Percentiles rank a stretch among this genome's conserved stretches.
These are phyloP conservation scores for Ambrosia trifida DNA, from an alignment of 129 eudicot species.

Conservation along the genomic window DNA sequence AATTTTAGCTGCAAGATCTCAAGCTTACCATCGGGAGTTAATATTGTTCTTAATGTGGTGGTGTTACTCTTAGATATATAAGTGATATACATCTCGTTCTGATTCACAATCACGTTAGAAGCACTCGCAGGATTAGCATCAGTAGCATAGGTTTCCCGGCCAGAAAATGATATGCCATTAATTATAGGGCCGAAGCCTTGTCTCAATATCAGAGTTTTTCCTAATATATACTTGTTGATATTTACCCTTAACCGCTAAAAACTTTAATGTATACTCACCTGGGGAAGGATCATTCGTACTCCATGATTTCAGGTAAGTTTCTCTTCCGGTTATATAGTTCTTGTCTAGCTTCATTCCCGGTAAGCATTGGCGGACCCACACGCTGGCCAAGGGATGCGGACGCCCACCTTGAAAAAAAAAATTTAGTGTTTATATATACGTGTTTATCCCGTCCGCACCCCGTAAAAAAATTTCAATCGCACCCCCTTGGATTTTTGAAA, in stretches of 20 bases:
- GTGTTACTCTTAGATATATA: constrained; percentile 7
- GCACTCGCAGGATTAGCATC: neutral
- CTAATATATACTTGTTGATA: constrained; percentile 14
- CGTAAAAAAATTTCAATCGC: too few species aligned
- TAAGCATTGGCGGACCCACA: too few species aligned
- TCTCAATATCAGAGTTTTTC: constrained; percentile 14
- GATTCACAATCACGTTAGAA: neutral
- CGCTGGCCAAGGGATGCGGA: too few species aligned
- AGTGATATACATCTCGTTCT: constrained; percentile 8
- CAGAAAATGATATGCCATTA: constrained; percentile 16
- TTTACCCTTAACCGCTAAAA: constrained; percentile 7
- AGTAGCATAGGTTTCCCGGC: neutral
- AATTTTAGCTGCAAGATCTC: neutral
- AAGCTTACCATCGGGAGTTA: constrained; percentile 20
- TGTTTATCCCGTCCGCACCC: too few species aligned
- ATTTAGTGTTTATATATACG: too few species aligned
- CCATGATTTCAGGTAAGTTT: constrained; percentile 19
- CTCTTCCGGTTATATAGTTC: constrained; percentile 18
- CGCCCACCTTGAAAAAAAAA: too few species aligned
- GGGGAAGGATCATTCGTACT: constrained; percentile 29
- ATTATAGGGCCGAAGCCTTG: constrained; percentile 23
- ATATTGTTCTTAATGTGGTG: neutral
- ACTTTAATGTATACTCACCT: constrained; percentile 18
- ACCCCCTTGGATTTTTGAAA: too few species aligned
- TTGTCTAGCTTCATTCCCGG: constrained; percentile 13